phyloP scores from a whole-genome alignment of 1,284 basidiomycete species.

The Leccinum pachyderme region DNA sequence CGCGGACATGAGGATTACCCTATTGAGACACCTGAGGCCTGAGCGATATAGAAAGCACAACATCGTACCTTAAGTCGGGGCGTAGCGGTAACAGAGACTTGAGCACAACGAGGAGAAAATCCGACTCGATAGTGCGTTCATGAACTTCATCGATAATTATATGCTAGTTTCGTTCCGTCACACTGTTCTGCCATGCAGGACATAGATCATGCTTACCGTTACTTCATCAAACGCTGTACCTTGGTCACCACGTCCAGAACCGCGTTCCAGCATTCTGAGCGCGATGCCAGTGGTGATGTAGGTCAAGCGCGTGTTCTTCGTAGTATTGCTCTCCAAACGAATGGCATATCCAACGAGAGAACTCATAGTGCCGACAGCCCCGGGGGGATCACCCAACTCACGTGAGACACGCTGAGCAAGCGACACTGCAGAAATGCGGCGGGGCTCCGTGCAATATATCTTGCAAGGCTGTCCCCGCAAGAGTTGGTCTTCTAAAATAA shows the following conservation, averaged over 20 bases:
- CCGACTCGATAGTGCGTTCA: slow-evolving; percentile 96
- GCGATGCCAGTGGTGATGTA: slow-evolving; percentile 97
- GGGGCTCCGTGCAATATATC: slow-evolving; percentile 95
- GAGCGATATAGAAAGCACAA: background rate
- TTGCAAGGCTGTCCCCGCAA: slow-evolving; percentile 83
- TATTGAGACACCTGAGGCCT: slow-evolving; percentile 30
- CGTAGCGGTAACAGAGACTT: slow-evolving; percentile 84
- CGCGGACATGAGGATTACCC: slow-evolving; percentile 96
- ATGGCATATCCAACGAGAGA: slow-evolving; percentile 97
- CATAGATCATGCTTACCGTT: slow-evolving; percentile 54
- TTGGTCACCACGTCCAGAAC: slow-evolving; percentile 61
- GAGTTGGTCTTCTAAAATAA: slow-evolving; percentile 91
- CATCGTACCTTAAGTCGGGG: slow-evolving; percentile 74
- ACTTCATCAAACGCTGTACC: slow-evolving; percentile 90
- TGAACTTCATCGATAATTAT: slow-evolving; percentile 85
- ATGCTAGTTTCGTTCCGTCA: slow-evolving; percentile 17
- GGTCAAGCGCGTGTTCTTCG: slow-evolving; percentile 76
- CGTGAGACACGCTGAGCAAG: slow-evolving; percentile 93
- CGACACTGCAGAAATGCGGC: slow-evolving; percentile 96
- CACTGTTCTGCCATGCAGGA: slow-evolving; percentile 1
- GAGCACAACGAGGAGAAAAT: slow-evolving; percentile 94
- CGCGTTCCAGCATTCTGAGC: slow-evolving; percentile 91
- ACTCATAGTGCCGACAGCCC: slow-evolving; percentile 74
- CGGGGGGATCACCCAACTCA: slow-evolving; percentile 87
- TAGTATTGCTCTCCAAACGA: slow-evolving; percentile 87